A percentile compares a stretch with the other conserved stretches of the same genome.
Conservation (phyloP, 306 rosid species). For the Cucurbita moschata region DNA sequence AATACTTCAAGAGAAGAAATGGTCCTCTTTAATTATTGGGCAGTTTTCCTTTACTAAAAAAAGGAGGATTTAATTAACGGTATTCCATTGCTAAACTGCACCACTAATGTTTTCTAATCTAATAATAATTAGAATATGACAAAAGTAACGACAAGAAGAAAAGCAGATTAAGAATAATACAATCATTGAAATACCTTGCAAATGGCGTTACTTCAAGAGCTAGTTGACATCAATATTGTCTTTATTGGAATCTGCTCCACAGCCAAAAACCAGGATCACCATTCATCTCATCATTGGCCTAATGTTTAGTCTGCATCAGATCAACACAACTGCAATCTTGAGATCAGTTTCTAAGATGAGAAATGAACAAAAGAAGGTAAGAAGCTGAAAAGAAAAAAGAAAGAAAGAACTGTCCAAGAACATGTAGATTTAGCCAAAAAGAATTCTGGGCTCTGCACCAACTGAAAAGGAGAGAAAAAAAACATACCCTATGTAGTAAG, state of each 20-base stretch:
- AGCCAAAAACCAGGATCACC: neutral
- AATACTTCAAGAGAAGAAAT: neutral
- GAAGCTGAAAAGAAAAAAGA: neutral
- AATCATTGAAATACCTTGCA: slow-evolving; percentile 5
- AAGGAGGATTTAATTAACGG: neutral
- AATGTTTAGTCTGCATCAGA: neutral
- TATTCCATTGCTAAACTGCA: neutral
- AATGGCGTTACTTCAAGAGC: neutral
- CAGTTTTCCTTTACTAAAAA: neutral
- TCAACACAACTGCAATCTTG: neutral
- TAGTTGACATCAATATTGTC: slow-evolving; percentile 3
- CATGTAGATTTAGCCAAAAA: neutral
- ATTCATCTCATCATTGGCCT: neutral
- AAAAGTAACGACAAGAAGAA: neutral
- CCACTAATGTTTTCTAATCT: neutral
- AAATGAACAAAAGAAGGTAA: neutral
- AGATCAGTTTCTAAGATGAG: neutral
- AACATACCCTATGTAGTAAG: neutral
- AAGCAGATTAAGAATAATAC: neutral
- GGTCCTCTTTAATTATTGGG: neutral
- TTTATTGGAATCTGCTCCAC: neutral
- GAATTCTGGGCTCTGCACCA: neutral
- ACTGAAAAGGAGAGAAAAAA: neutral
- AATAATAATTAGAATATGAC: neutral
- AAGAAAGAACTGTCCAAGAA: neutral